Evolutionary conservation across 2,329 filamentous ascomycete genomes (phyloP).

Genomic region (Stemphylium vesicarium): DNA sequence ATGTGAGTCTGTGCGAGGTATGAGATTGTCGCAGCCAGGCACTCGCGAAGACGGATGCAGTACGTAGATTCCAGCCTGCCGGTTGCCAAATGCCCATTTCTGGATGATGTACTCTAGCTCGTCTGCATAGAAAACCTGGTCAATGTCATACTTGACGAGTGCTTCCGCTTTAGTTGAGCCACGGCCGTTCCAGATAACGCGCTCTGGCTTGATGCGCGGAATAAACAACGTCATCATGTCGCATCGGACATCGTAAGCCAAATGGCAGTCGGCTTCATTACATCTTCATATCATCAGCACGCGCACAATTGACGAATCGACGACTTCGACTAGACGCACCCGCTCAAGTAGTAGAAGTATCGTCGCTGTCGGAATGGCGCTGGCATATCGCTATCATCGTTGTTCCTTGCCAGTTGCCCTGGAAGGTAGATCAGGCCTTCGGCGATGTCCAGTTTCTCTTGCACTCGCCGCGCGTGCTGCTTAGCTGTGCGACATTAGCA

Average conservation of each 20-base stretch:
- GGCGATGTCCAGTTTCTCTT: conserved; percentile 41
- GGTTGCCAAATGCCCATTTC: conserved; percentile 37
- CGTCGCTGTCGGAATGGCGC: conserved; percentile 64
- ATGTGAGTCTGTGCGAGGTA: conserved; percentile 31
- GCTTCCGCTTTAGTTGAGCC: conserved; percentile 68
- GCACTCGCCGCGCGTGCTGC: conserved; percentile 49
- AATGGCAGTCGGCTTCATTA: conserved; percentile 60
- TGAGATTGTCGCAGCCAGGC: conserved; percentile 12
- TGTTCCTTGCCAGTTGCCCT: conserved; percentile 57
- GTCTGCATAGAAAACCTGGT: conserved; percentile 67
- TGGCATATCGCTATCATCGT: conserved; percentile 66
- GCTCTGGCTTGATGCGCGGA: conserved; percentile 68
- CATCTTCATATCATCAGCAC: conserved; percentile 33
- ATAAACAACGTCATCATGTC: conserved; percentile 77
- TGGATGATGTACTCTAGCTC: conserved; percentile 39
- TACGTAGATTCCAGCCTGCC: conserved; percentile 40
- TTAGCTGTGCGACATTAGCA: conserved; percentile 39
- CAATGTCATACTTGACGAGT: conserved; percentile 68
- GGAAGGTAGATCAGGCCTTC: conserved; percentile 63
- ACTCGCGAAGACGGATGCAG: conserved; percentile 39
- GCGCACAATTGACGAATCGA: neutral
- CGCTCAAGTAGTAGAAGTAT: conserved; percentile 68
- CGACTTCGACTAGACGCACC: conserved; percentile 41
- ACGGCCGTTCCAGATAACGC: conserved; percentile 69
- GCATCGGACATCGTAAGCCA: conserved; percentile 63